Conservation (phyloP, 2,329 filamentous ascomycete genomes). For the Microcyclospora tardicrescens region DNA sequence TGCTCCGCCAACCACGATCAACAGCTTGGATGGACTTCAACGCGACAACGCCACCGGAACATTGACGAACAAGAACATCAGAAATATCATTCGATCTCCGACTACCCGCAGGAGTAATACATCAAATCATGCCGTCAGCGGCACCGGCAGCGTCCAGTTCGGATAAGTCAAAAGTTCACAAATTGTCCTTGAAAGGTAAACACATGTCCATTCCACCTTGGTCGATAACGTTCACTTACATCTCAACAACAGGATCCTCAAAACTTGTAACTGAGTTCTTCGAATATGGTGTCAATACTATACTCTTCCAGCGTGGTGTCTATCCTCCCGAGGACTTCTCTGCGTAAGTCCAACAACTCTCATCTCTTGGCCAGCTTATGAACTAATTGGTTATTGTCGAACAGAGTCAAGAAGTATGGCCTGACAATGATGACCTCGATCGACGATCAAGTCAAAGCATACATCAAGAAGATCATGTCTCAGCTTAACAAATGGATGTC, state of each 20-base stretch:
- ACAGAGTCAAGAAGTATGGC: slow-evolving; percentile 92
- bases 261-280: slow-evolving; percentile 96
- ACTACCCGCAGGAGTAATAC: too few relatives aligned
- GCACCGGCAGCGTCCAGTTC: slow-evolving; percentile 16
- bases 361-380: background rate
- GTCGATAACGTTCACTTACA: background rate
- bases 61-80: too few relatives aligned
- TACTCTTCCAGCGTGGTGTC: slow-evolving; percentile 76
- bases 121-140: slow-evolving; percentile 9
- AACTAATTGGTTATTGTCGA: background rate
- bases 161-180: slow-evolving; percentile 81
- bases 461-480: slow-evolving; percentile 98
- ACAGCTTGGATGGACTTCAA: too few relatives aligned
- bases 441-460: slow-evolving; percentile 96
- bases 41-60: too few relatives aligned
- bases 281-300: slow-evolving; percentile 96
- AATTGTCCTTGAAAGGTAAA: slow-evolving; percentile 73
- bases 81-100: too few relatives aligned
- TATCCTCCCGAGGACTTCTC: slow-evolving; percentile 95
- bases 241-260: slow-evolving; percentile 39
- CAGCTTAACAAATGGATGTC: slow-evolving; percentile 98
- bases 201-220: slow-evolving; percentile 3
- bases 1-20: too few relatives aligned
- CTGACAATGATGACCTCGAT: slow-evolving; percentile 95
- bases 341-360: slow-evolving; percentile 44